A percentile compares a stretch with the other conserved stretches of the same genome.
phyloP scores from a whole-genome alignment of 1,139 yeast species.

The Yamadazyma spencermartinsiae region DNA sequence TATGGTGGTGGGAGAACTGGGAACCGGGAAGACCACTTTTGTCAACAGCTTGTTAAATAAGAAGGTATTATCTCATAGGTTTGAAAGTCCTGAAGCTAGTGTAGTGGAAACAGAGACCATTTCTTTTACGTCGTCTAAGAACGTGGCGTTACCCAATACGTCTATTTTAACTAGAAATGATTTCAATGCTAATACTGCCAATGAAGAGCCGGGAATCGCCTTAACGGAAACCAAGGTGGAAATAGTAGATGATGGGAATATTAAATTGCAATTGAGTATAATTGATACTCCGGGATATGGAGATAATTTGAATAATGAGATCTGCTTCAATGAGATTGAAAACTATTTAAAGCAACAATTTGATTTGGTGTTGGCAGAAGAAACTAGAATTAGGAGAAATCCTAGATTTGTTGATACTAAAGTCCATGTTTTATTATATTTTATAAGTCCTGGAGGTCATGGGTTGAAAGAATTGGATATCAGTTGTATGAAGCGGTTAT shows the following conservation, averaged over 20 bases:
- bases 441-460: conserved; percentile 75
- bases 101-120: conserved; percentile 48
- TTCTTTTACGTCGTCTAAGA: conserved; percentile 51
- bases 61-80: conserved; percentile 60
- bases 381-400: conserved; percentile 85
- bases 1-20: conserved; percentile 82
- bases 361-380: conserved; percentile 90
- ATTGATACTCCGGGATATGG: conserved; percentile 84
- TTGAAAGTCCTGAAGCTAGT: conserved; percentile 30
- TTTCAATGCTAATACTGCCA: conserved; percentile 44
- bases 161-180: conserved; percentile 43
- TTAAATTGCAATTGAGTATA: conserved; percentile 59
- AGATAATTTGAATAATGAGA: conserved; percentile 63
- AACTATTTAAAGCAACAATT: conserved; percentile 83
- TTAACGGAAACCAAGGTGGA: conserved; percentile 71
- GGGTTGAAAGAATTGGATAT: conserved; percentile 76
- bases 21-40: conserved; percentile 86
- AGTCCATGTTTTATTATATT: conserved; percentile 71
- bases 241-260: conserved; percentile 74
- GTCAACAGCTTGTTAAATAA: conserved; percentile 72
- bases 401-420: conserved; percentile 78
- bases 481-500: conserved; percentile 72
- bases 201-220: conserved; percentile 60
- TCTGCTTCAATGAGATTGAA: conserved; percentile 68
- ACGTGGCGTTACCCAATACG: conserved; percentile 50